Evolutionary conservation across 2,329 filamentous ascomycete genomes (phyloP), one percentile per base, ranked within the genome.

Genomic region (Zasmidium angulare): DNA sequence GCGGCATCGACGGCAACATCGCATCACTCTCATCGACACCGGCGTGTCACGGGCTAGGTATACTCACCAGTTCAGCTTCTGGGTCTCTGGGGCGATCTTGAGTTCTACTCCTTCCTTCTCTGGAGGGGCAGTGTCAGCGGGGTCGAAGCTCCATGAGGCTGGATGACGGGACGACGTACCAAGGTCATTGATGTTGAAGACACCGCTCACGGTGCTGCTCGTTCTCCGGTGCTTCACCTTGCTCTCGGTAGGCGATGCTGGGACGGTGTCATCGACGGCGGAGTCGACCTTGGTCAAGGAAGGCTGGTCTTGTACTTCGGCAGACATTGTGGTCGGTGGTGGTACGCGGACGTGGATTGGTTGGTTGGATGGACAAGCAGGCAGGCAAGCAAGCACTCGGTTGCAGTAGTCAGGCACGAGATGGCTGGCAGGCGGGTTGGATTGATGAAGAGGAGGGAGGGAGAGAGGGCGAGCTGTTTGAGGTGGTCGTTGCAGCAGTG

Each of bases 251-350:
- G 89, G 84, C 60, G 87, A 87, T 70, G 84, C 83, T 67, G 93
- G 78, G 23, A 70, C 64, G 36, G 55, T 26, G 77, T 91, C 90
- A 74, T 91, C 87, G 73, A 96, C 86, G 81, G 91, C 91, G 61
- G 93, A 96, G 79, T 97, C 93, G 81, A 96, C 87, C 82, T 96
- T 96, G 78, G 85, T 84, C 75, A 96, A 85, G 71, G 88, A 29
- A 84, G 50, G 69, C 63, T 63, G 58, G 64, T 70, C 66, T 66
- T 75, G 74, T 58, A 76, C 69, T 71, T 79, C 81, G 65, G 81
- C 78, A 71, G 84, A 80, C 84, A 87, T 76, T 64, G 59, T 68
- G 63, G 59, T 50, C 51, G 23, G n/a, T n/a, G 55, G 50, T 50
- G 52, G 24, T 17, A 22, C 20, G 24, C 46, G 26, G 17, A 26